Percentiles rank a stretch among this genome's conserved stretches.
Conservation (phyloP, 441 rosid genomes). For the Populus hybrid region DNA sequence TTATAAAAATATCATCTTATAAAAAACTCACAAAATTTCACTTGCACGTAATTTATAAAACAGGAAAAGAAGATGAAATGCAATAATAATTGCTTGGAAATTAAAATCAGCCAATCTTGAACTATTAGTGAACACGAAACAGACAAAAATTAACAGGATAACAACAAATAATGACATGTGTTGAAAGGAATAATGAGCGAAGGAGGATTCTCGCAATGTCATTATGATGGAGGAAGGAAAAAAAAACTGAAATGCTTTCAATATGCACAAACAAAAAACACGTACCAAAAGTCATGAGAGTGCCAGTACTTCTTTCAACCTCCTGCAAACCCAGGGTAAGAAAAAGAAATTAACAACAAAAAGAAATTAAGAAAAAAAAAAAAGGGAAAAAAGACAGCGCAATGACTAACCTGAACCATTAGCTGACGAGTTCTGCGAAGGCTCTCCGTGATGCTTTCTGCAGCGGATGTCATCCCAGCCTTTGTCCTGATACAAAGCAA, state of each 20-base stretch:
- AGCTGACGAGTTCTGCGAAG: slow-evolving; percentile 87
- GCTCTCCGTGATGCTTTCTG: slow-evolving; percentile 95
- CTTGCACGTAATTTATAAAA: background rate
- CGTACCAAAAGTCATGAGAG: slow-evolving; percentile 74
- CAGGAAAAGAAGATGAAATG: background rate
- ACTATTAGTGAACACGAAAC: background rate
- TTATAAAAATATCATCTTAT: background rate
- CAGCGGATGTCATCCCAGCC: slow-evolving; percentile 92
- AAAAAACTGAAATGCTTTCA: background rate
- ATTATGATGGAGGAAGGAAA: background rate
- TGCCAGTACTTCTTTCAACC: slow-evolving; percentile 75
- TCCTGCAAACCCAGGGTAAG: slow-evolving; percentile 44
- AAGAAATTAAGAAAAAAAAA: background rate
- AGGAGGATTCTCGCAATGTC: background rate
- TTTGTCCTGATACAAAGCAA: slow-evolving; percentile 53
- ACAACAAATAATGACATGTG: background rate
- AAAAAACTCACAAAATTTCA: background rate
- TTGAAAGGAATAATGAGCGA: background rate
- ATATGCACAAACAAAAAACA: slow-evolving; percentile 18
- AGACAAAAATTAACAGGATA: background rate
- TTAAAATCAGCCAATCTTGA: background rate
- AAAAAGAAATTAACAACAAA: background rate
- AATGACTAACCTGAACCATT: slow-evolving; percentile 76
- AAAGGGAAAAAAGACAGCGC: background rate
- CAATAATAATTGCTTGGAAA: background rate